These are phyloP conservation scores for Camelina neglecta DNA, from an alignment of 345 rosid species.

Conservation along the genomic window DNA sequence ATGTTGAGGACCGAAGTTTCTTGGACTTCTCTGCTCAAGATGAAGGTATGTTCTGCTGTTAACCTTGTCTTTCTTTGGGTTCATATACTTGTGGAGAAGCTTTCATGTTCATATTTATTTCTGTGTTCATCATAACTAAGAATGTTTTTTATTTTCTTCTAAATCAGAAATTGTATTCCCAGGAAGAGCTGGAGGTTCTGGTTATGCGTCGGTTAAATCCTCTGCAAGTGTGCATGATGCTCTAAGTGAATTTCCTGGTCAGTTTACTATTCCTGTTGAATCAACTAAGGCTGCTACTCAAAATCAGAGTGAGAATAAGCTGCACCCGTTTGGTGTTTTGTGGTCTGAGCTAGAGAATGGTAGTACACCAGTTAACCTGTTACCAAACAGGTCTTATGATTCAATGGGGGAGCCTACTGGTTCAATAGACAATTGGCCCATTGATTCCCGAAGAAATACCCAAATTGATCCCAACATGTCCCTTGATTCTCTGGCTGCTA, in stretches of 20 bases:
- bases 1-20: constrained; percentile 42
- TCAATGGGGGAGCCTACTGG: constrained; percentile 43
- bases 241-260: constrained; percentile 36
- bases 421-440: constrained; percentile 48
- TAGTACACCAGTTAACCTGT: constrained; percentile 40
- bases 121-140: constrained; percentile 22
- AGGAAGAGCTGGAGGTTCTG: constrained; percentile 53
- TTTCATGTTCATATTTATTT: neutral
- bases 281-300: constrained; percentile 37
- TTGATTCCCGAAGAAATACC: constrained; percentile 42
- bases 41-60: constrained; percentile 53
- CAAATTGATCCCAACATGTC: constrained; percentile 34
- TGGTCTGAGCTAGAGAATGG: constrained; percentile 63
- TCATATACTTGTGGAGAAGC: constrained; percentile 14
- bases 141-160: constrained; percentile 9
- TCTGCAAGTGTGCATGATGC: constrained; percentile 44
- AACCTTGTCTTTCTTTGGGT: neutral
- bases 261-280: constrained; percentile 46
- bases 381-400: constrained; percentile 48
- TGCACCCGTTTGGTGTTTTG: constrained; percentile 68
- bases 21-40: constrained; percentile 46
- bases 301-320: constrained; percentile 51
- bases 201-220: constrained; percentile 35
- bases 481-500: constrained; percentile 46
- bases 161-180: constrained; percentile 58